Conservation (phyloP, 176 grass and related monocot genomes). For the Puccinellia tenuiflora region DNA sequence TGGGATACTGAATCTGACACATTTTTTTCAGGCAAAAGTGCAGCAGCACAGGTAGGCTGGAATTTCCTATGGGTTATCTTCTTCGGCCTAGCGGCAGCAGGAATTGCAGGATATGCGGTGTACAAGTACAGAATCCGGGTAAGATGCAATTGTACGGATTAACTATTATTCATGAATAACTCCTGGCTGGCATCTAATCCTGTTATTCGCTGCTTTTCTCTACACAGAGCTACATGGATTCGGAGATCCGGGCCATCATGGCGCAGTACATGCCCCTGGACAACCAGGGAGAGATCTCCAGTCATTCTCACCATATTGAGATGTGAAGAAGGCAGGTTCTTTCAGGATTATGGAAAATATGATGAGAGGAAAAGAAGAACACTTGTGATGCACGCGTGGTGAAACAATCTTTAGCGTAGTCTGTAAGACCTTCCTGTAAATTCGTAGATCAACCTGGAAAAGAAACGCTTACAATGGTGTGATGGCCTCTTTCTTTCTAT, state of each 20-base stretch:
- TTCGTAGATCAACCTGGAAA: not conserved
- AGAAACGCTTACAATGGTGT: not conserved
- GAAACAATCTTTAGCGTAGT: not conserved
- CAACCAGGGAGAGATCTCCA: conserved; percentile 57
- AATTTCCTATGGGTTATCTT: conserved; percentile 91
- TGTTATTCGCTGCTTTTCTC: not conserved
- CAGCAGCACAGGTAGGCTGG: conserved; percentile 56
- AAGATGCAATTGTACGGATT: not conserved
- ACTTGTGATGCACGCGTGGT: conserved; percentile 1
- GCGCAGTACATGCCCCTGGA: conserved; percentile 90
- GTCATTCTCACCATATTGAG: conserved; percentile 55
- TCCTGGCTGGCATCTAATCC: not conserved
- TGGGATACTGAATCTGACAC: not conserved
- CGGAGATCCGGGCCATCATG: conserved; percentile 88
- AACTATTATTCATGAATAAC: not conserved
- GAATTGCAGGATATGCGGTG: conserved; percentile 67
- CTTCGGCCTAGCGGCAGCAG: conserved; percentile 59
- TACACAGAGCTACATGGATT: conserved; percentile 77
- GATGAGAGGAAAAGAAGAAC: not conserved
- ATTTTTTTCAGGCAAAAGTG: conserved; percentile 50
- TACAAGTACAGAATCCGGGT: conserved; percentile 98
- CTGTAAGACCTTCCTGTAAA: conserved; percentile 4
- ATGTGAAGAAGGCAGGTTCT: conserved; percentile 33
- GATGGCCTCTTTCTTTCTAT: not conserved
- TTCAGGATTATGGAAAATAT: not conserved